phyloP scores from a whole-genome alignment of 2,329 filamentous ascomycete species.

The Ceratocystis smalleyi region DNA sequence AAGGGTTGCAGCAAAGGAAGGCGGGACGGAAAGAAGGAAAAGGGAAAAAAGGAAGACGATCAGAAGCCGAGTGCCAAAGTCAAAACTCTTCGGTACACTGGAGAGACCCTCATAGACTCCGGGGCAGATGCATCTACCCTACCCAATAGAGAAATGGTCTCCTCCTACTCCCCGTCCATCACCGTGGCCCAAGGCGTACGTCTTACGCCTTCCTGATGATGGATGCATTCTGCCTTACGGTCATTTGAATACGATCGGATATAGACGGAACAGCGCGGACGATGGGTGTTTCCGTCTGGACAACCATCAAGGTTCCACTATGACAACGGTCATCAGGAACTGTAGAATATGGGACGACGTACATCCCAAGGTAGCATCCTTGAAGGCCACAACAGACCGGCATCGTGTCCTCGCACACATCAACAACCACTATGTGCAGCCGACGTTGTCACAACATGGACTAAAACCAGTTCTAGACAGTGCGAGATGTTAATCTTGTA shows the following conservation, averaged over 20 bases:
- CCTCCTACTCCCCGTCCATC: background rate
- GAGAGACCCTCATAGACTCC: background rate
- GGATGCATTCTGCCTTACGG: background rate
- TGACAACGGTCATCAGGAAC: background rate
- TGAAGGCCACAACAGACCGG: background rate
- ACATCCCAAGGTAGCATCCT: background rate
- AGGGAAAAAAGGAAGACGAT: too few relatives aligned
- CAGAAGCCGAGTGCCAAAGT: too few relatives aligned
- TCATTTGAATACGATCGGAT: background rate
- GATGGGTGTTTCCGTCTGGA: background rate
- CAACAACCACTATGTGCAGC: background rate
- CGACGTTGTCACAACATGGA: background rate
- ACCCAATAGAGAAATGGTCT: background rate
- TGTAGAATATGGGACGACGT: background rate
- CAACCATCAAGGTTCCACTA: background rate
- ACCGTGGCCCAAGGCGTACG: background rate
- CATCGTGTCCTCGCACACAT: background rate
- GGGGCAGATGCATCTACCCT: background rate
- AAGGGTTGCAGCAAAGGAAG: too few relatives aligned
- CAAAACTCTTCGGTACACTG: too few relatives aligned
- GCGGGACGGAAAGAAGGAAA: too few relatives aligned
- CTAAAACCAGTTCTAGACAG: background rate
- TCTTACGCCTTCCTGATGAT: background rate
- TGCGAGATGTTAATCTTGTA: background rate
- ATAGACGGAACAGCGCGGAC: background rate